phyloP scores from a whole-genome alignment of 1,139 yeast genomes.

The Starmera stellimalicola region DNA sequence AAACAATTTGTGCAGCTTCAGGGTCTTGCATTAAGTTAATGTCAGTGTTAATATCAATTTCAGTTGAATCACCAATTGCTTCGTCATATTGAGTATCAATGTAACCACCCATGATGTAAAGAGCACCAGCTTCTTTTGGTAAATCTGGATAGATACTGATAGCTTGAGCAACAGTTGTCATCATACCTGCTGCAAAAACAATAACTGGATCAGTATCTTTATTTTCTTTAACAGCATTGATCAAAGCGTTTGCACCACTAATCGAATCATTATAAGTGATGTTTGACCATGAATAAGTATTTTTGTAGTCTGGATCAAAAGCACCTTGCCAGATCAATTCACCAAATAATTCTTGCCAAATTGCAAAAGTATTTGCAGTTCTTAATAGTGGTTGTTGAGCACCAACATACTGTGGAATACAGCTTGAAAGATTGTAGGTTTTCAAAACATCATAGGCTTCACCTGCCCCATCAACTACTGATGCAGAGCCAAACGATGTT shows the following conservation, averaged over 20 bases:
- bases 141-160: constrained; percentile 28
- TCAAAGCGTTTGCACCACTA: constrained; percentile 30
- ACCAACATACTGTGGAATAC: constrained; percentile 31
- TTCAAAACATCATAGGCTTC: constrained; percentile 21
- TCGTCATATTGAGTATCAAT: constrained; percentile 30
- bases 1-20: constrained; percentile 33
- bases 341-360: constrained; percentile 30
- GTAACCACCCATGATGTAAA: constrained; percentile 35
- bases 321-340: constrained; percentile 35
- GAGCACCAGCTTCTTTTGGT: constrained; percentile 29
- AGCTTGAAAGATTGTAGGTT: constrained; percentile 25
- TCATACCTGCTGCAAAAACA: constrained; percentile 29
- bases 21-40: constrained; percentile 35
- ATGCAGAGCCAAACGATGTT: constrained; percentile 29
- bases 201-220: constrained; percentile 26
- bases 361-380: constrained; percentile 29
- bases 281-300: constrained; percentile 24
- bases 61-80: constrained; percentile 24
- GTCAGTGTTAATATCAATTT: constrained; percentile 31
- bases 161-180: constrained; percentile 37
- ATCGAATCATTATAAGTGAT: constrained; percentile 21
- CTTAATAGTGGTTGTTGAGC: constrained; percentile 29
- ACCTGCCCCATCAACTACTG: constrained; percentile 29
- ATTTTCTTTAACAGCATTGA: constrained; percentile 28
- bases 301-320: constrained; percentile 23